Base-by-base conservation (phyloP, 2,329 filamentous ascomycete genomes). In the Penicillium capsulatum region DNA sequence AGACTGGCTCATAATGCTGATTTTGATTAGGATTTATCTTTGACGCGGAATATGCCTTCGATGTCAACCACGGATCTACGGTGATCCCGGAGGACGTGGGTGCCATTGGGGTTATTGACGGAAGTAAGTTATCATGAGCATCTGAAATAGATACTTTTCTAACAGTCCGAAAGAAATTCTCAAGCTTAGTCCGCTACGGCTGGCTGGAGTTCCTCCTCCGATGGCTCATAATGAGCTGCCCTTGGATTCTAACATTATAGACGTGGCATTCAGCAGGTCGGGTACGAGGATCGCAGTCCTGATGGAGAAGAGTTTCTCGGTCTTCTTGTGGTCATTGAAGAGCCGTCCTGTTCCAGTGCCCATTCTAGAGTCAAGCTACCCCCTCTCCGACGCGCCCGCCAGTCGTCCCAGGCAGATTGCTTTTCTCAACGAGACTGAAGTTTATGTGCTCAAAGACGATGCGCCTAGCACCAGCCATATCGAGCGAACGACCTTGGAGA, bases 151-250 rank as follows among this genome's bases (percentile, higher is more conserved):
- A 14, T 6, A 28, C 11, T 28, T 28, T 22, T 28, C 50, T 59
- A 40, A 58, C 47, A 6, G 38, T 69, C 33, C 31, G 42, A 10
- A 45, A 76, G 72, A 64, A 48, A 78, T 60, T 3, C 66, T 97
- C 42, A 94, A 94, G 60, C 65, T 97, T 31, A 97, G 92, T 0
- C 88, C 92, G 1, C 76, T 98, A 49, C 77, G 86, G 47, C 76
- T 83, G 34, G 85, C 88, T 9, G 94, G 92, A 55, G 75, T 96
- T 3, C 92, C 92, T 16, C 92, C 92, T 17, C 92, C 92, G 1
- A 96, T 97, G 89, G 81, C 88, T 11, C 74, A 91, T 47, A 84
- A 84, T 50, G 86, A 94, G 41, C 55, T 96, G 13, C 55, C 69
- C 9, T 65, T 84, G 17, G 70, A 77, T 10, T 74, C 74, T 0